Percentiles rank a stretch among this genome's conserved stretches.
phyloP scores from a whole-genome alignment of 768 basidiomycete species.

The Coprinellus micaceus region DNA sequence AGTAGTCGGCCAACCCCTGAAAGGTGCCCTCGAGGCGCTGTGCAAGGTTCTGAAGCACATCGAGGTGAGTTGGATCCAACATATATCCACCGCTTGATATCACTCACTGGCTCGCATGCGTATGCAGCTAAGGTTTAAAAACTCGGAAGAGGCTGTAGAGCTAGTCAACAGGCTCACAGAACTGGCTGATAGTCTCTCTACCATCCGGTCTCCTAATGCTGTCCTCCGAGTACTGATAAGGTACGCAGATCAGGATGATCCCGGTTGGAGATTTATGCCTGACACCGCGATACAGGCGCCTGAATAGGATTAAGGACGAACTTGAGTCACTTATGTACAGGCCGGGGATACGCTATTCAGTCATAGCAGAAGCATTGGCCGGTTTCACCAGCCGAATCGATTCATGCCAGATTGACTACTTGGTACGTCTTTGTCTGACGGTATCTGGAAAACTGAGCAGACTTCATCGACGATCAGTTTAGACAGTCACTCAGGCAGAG shows the following conservation, averaged over 20 bases:
- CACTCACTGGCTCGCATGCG: too few species aligned
- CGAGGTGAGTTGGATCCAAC: not conserved
- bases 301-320: not conserved
- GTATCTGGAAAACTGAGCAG: not conserved
- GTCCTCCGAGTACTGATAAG: too few species aligned
- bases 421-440: not conserved
- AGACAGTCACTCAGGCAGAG: too few species aligned
- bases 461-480: not conserved
- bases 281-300: not conserved
- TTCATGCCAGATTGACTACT: not conserved
- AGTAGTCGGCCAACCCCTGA: not conserved
- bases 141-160: too few species aligned
- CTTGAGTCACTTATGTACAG: not conserved
- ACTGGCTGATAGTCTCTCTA: too few species aligned
- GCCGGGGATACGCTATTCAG: not conserved
- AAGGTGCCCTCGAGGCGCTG: not conserved
- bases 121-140: not conserved
- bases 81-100: not conserved
- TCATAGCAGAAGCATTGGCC: not conserved
- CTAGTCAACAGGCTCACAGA: too few species aligned
- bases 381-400: not conserved
- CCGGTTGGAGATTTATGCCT: too few species aligned
- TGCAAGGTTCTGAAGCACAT: not conserved
- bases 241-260: too few species aligned
- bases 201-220: too few species aligned